Percentiles rank a stretch among this genome's conserved stretches.
Conservation (phyloP, 2,329 filamentous ascomycete species). For the Penicillium sp. region DNA sequence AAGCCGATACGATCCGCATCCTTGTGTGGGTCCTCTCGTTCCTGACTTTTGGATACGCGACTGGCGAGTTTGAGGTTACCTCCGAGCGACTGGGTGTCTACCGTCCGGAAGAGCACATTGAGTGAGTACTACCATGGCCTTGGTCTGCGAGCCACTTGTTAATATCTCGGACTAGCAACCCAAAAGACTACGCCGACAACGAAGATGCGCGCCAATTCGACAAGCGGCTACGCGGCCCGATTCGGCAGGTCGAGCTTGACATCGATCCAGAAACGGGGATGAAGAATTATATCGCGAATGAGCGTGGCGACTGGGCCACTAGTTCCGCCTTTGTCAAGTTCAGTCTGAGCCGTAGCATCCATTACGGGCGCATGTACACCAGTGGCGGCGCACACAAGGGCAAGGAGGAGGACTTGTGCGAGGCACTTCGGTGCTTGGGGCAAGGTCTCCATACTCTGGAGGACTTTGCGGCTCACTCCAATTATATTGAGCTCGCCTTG, state of each 20-base stretch:
- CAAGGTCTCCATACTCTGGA: conserved; percentile 77
- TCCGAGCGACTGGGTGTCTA: conserved; percentile 78
- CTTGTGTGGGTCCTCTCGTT: conserved; percentile 82
- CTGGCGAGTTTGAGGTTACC: conserved; percentile 81
- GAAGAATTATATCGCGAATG: conserved; percentile 99
- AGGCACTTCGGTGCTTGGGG: conserved; percentile 74
- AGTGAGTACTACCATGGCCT: conserved; percentile 38
- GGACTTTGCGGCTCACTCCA: conserved; percentile 78
- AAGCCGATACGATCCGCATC: conserved; percentile 75
- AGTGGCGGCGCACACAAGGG: conserved; percentile 63
- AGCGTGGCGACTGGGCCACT: conserved; percentile 83
- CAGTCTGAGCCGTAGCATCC: conserved; percentile 72
- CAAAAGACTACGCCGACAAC: conserved; percentile 83
- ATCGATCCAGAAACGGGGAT: conserved; percentile 81
- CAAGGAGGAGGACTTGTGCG: conserved; percentile 75
- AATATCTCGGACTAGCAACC: conserved; percentile 64
- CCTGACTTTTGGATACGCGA: conserved; percentile 81
- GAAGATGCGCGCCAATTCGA: conserved; percentile 78
- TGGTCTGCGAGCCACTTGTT: conserved; percentile 1
- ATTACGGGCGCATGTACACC: conserved; percentile 75
- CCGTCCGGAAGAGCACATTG: conserved; percentile 66
- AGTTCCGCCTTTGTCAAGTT: conserved; percentile 81
- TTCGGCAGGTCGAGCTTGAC: conserved; percentile 70
- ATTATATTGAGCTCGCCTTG: conserved; percentile 77
- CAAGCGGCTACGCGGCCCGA: conserved; percentile 75